These are phyloP conservation scores for Salix purpurea DNA, from an alignment of 345 rosid species.

Conservation along the genomic window DNA sequence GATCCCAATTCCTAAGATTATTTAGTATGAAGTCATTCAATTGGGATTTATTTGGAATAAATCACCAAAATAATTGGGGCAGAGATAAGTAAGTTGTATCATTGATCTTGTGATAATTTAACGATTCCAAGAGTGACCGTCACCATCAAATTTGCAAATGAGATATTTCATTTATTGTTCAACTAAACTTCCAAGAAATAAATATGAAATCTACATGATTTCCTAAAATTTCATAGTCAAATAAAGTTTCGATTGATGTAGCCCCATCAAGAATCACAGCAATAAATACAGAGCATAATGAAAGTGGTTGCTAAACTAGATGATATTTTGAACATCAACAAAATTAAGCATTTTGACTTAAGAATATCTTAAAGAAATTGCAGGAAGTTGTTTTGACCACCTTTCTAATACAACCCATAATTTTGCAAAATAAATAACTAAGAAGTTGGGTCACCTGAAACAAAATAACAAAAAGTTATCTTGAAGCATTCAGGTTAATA, in stretches of 20 bases:
- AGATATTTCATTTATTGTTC: not conserved
- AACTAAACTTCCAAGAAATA: not conserved
- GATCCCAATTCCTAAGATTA: not conserved
- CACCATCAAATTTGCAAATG: not conserved
- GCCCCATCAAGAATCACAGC: not conserved
- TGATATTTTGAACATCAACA: not conserved
- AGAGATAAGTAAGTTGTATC: not conserved
- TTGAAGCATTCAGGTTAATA: constrained; percentile 5
- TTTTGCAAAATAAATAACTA: not conserved
- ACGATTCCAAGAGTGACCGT: not conserved
- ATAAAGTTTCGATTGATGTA: not conserved
- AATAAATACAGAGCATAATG: not conserved
- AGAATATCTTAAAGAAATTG: not conserved
- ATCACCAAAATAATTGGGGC: not conserved
- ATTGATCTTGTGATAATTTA: not conserved
- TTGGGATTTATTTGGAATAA: not conserved
- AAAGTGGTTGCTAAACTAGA: not conserved
- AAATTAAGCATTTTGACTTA: not conserved
- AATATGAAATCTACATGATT: not conserved
- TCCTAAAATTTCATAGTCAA: not conserved
- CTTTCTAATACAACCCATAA: not conserved
- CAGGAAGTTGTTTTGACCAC: not conserved
- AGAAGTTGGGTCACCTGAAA: not conserved
- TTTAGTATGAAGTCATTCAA: not conserved
- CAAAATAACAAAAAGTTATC: not conserved